Percentiles rank a stretch among this genome's conserved stretches.
These are phyloP conservation scores for Aspergillus carlsbadensis DNA, from an alignment of 495 filamentous ascomycete genomes.

Conservation along the genomic window DNA sequence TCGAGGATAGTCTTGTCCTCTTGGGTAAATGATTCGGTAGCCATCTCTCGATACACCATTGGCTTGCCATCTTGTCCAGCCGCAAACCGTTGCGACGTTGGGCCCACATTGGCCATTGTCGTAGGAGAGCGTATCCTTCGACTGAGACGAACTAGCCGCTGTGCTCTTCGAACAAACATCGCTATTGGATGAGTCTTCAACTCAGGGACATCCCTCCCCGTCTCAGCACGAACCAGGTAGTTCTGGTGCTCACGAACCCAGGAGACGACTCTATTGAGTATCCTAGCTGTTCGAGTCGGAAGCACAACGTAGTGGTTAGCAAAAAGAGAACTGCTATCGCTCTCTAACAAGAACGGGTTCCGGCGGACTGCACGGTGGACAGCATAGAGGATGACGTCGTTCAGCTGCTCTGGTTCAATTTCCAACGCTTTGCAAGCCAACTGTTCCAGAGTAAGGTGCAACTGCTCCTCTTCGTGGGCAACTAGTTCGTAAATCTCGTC, in stretches of 20 bases:
- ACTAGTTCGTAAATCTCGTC: conserved; percentile 49
- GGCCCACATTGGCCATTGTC: conserved; percentile 51
- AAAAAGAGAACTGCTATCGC: conserved; percentile 47
- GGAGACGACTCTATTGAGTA: conserved; percentile 45
- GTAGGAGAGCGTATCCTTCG: conserved; percentile 62
- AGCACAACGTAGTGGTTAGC: conserved; percentile 47
- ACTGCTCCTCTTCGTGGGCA: conserved; percentile 43
- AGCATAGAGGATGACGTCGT: conserved; percentile 59
- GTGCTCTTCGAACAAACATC: conserved; percentile 65
- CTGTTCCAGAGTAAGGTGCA: conserved; percentile 60
- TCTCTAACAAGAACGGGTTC: conserved; percentile 40
- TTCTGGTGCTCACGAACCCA: conserved; percentile 64
- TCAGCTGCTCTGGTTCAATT: conserved; percentile 41
- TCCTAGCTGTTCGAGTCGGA: conserved; percentile 42
- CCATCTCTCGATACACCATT: conserved; percentile 41
- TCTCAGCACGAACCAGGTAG: conserved; percentile 29
- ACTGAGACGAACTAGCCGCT: conserved; percentile 62
- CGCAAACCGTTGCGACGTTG: conserved; percentile 40
- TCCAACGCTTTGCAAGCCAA: conserved; percentile 56
- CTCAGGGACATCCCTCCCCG: conserved; percentile 16
- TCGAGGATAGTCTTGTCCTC: conserved; percentile 60
- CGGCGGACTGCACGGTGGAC: conserved; percentile 59
- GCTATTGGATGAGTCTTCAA: conserved; percentile 42
- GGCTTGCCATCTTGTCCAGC: conserved; percentile 32
- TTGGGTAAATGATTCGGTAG: conserved; percentile 32